Evolutionary conservation across 345 rosid species (phyloP).

Genomic region (Bruguiera gymnorhiza): DNA sequence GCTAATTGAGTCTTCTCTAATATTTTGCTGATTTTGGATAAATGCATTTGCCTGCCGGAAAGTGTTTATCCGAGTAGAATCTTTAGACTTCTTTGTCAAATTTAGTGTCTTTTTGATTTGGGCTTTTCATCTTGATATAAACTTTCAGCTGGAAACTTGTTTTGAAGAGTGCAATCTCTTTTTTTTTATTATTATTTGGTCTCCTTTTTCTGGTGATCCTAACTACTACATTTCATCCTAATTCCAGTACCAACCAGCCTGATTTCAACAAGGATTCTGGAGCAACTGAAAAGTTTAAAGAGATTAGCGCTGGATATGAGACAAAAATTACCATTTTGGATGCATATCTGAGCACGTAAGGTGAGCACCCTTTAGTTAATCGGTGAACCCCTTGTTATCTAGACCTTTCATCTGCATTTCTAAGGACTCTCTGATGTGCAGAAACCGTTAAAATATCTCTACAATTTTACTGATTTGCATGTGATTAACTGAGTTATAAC

Average conservation of each 20-base stretch:
- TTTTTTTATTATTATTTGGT: background rate
- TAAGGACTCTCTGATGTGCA: background rate
- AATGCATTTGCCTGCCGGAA: background rate
- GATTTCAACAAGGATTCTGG: slow-evolving; percentile 99
- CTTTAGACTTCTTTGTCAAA: background rate
- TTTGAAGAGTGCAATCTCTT: background rate
- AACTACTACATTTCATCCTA: slow-evolving; percentile 11
- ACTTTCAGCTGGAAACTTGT: background rate
- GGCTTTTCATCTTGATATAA: background rate
- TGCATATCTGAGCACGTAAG: background rate
- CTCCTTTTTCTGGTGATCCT: slow-evolving; percentile 4
- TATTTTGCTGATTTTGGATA: background rate
- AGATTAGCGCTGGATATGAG: slow-evolving; percentile 95
- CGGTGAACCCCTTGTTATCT: slow-evolving; percentile 7
- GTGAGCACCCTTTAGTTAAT: background rate
- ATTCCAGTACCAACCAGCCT: slow-evolving; percentile 64
- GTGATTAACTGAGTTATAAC: too few species aligned
- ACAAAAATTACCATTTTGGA: slow-evolving; percentile 44
- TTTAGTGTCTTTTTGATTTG: background rate
- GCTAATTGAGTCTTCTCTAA: too few species aligned
- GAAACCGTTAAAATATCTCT: background rate
- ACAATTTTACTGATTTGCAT: too few species aligned
- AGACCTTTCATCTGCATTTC: background rate
- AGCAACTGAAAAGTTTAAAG: slow-evolving; percentile 95
- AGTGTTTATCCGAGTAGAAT: background rate